A percentile compares a stretch with the other conserved stretches of the same genome.
Evolutionary conservation across 257 asterid species (phyloP).

Genomic region (Jasminum sambac): DNA sequence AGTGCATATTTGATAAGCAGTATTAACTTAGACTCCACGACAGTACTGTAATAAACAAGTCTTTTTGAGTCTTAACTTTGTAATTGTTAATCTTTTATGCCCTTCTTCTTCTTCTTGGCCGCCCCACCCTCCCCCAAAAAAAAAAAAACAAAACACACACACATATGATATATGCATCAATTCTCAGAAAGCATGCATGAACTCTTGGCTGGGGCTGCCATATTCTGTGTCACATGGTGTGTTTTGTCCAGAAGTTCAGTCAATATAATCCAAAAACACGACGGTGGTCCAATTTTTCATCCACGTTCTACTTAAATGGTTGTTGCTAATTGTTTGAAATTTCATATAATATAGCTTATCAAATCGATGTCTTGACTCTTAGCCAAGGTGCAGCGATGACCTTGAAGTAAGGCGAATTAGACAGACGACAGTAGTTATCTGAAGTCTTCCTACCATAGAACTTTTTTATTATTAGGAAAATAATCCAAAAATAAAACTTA

Average conservation of each 20-base stretch:
- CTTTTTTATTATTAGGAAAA: too few relatives aligned
- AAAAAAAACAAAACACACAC: neutral
- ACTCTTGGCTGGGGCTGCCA: neutral
- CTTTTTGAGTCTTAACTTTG: neutral
- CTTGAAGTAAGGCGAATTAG: too few relatives aligned
- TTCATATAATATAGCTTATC: neutral
- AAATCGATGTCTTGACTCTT: too few relatives aligned
- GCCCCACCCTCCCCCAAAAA: neutral
- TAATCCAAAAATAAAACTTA: too few relatives aligned
- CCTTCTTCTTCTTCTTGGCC: neutral
- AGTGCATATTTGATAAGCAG: neutral
- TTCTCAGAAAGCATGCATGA: neutral
- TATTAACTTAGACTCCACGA: neutral
- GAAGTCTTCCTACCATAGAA: too few relatives aligned
- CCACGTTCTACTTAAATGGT: neutral
- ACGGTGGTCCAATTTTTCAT: neutral
- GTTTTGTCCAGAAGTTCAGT: neutral
- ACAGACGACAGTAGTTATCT: too few relatives aligned
- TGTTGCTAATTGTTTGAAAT: neutral
- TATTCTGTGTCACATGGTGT: constrained; percentile 2
- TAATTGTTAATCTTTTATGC: neutral
- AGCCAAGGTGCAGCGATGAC: too few relatives aligned
- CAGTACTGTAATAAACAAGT: neutral
- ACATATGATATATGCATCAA: neutral
- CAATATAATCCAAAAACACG: neutral